phyloP scores from a whole-genome alignment of 2,329 filamentous ascomycete genomes.

The Lasiodiplodia sp. region DNA sequence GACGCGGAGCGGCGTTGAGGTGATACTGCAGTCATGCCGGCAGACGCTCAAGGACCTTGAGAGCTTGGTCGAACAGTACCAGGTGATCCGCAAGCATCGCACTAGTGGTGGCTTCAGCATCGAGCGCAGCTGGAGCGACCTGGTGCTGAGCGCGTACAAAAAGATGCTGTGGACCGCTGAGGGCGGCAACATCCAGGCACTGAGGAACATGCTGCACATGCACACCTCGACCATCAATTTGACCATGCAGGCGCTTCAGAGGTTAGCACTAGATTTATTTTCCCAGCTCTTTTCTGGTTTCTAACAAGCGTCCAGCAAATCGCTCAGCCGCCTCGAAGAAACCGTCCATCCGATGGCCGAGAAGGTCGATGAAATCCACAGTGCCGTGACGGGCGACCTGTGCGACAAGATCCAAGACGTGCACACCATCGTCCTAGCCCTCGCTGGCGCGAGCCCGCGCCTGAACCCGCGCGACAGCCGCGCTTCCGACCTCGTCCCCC shows the following conservation, averaged over 20 bases:
- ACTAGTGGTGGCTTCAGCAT: constrained; percentile 50
- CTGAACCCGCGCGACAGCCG: constrained; percentile 27
- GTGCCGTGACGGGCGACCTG: constrained; percentile 35
- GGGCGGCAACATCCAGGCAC: constrained; percentile 49
- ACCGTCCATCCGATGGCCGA: constrained; percentile 43
- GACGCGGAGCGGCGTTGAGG: constrained; percentile 47
- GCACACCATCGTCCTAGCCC: constrained; percentile 39
- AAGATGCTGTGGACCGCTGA: constrained; percentile 55
- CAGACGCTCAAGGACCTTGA: constrained; percentile 53
- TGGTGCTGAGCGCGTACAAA: constrained; percentile 51
- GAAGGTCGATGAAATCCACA: constrained; percentile 42
- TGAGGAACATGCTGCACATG: constrained; percentile 52
- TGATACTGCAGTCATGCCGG: constrained; percentile 49
- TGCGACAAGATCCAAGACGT: constrained; percentile 42
- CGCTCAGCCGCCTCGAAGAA: constrained; percentile 36
- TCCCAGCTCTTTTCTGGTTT: too few relatives aligned
- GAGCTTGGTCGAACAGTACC: constrained; percentile 54
- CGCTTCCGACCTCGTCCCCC: constrained; percentile 11
- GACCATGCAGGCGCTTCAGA: constrained; percentile 52
- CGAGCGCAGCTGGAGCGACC: constrained; percentile 53
- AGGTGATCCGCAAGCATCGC: constrained; percentile 51
- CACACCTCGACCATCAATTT: constrained; percentile 51
- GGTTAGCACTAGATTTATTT: constrained; percentile 35
- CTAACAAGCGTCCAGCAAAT: constrained; percentile 4
- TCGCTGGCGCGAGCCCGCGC: constrained; percentile 33